These are phyloP conservation scores for Diutina ranongensis DNA, from an alignment of 1,139 yeast genomes.

Conservation along the genomic window DNA sequence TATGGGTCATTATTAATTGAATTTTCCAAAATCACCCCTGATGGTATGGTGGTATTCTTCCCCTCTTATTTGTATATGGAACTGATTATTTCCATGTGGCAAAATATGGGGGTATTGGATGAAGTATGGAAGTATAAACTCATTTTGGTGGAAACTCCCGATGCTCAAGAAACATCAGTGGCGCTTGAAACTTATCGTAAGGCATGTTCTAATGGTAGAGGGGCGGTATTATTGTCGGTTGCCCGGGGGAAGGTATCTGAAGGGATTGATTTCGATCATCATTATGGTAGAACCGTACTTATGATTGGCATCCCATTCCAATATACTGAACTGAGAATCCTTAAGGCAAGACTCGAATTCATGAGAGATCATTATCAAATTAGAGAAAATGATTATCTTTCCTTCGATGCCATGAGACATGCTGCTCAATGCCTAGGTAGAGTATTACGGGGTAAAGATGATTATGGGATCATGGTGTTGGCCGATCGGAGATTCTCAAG, in stretches of 20 bases:
- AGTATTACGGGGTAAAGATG: constrained; percentile 94
- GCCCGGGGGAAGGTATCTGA: constrained; percentile 99
- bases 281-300: constrained; percentile 91
- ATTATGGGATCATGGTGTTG: constrained; percentile 95
- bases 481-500: constrained; percentile 90
- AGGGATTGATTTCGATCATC: constrained; percentile 98
- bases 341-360: constrained; percentile 90
- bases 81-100: constrained; percentile 97
- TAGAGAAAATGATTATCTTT: constrained; percentile 83
- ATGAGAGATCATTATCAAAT: constrained; percentile 87
- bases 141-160: constrained; percentile 96
- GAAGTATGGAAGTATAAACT: constrained; percentile 97
- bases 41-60: constrained; percentile 95
- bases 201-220: constrained; percentile 96
- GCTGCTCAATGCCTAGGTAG: constrained; percentile 98
- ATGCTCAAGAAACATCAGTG: constrained; percentile 93
- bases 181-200: constrained; percentile 93
- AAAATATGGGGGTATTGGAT: constrained; percentile 91
- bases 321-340: constrained; percentile 90
- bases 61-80: constrained; percentile 97
- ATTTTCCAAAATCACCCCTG: constrained; percentile 92
- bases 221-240: constrained; percentile 89
- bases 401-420: constrained; percentile 99
- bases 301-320: constrained; percentile 99
- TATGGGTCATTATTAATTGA: constrained; percentile 89